A percentile compares a stretch with the other conserved stretches of the same genome.
Conservation (phyloP, 139 green algal species). For the Axilococcus clingmanii region DNA sequence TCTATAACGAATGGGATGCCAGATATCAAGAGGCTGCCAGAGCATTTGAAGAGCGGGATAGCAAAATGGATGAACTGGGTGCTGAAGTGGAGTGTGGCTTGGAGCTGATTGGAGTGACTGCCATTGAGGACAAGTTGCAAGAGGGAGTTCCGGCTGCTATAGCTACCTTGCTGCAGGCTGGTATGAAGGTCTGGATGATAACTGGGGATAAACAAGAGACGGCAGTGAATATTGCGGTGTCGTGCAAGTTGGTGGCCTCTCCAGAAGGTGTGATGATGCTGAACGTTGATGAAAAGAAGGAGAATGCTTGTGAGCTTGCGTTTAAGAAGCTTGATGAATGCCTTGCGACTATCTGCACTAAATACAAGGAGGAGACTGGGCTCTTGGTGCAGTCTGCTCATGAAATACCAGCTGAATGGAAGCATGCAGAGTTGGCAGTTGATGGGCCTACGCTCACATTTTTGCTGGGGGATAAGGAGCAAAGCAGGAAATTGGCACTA, state of each 20-base stretch:
- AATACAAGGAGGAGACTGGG: neutral
- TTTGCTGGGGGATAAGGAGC: constrained; percentile 37
- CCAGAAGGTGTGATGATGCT: constrained; percentile 46
- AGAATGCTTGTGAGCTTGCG: constrained; percentile 6
- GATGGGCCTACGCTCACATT: constrained; percentile 71
- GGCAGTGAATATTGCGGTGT: constrained; percentile 86
- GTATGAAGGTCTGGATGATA: constrained; percentile 86
- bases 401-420: constrained; percentile 12
- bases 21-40: constrained; percentile 41
- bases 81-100: constrained; percentile 63
- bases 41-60: constrained; percentile 47
- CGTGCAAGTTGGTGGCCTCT: constrained; percentile 70
- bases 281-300: constrained; percentile 35
- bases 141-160: constrained; percentile 86
- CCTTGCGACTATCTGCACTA: neutral
- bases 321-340: neutral
- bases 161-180: constrained; percentile 63
- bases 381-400: neutral
- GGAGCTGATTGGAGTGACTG: constrained; percentile 86
- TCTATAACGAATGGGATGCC: constrained; percentile 40
- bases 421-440: constrained; percentile 58
- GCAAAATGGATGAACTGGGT: constrained; percentile 36
- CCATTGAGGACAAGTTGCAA: constrained; percentile 97
- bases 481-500: constrained; percentile 33
- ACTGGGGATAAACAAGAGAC: constrained; percentile 85